Base-by-base conservation (phyloP, 305 asterid species). In the Rubia peregrina region DNA sequence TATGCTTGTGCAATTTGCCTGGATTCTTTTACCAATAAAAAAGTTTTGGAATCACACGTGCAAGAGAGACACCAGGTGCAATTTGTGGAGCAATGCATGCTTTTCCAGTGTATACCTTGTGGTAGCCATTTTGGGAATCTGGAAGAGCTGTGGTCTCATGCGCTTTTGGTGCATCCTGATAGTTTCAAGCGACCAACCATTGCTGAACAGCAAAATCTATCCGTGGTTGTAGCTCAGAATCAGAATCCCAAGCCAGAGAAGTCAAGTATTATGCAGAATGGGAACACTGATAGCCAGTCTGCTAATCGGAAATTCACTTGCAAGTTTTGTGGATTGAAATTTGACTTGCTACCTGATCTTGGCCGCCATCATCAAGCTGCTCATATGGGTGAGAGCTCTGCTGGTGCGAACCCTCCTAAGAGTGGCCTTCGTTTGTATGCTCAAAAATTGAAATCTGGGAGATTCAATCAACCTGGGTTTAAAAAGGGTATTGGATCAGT, bases 361-460 rank as follows among this genome's bases (percentile, higher is more conserved):
- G 99, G 99, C 60, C 95, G 98, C 59, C 99, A 92, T 74, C 99
- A 95, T 83, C 99, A 95, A 82, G 97, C 99, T 65, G 99, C 99
- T 81, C 99, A 95, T 79, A 89, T 90, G 97, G 94, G 85, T 60
- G 85, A 84, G 59, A 79, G 40, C 73, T 55, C 87, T 71, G 77
- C 80, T 19, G 90, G 90, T 33, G 85, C 96, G 68, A 87, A 84
- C 73, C 80, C 85, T 78, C 82, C 86, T 30, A 91, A 89, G 89
- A 94, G 87, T 78, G 96, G 98, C 66, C 85, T 91, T 80, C 90
- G 77, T 69, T 85, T 84, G 71, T 91, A 87, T 79, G 92, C 97
- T 26, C 90, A 87, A 46, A 91, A 89, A 78, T 75, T 93, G 78
- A 93, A 91, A 83, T 80, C 98, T 61, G 97, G 98, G 71, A 80